Base-by-base conservation (phyloP, 441 rosid species). In the Gossypium schwendimanii region DNA sequence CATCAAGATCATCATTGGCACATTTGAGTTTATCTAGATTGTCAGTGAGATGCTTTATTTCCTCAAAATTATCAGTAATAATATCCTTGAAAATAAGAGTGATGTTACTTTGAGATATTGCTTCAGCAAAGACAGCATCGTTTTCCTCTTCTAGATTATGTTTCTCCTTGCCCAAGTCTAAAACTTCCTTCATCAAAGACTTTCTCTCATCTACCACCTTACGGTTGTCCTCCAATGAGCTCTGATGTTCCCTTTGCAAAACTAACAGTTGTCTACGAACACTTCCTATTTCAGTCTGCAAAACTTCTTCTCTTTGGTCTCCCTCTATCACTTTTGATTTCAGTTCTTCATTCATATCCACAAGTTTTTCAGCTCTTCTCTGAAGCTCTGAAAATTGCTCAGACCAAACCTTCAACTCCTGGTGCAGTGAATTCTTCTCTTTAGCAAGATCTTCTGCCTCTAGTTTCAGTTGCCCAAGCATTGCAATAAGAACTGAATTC, bases 381-480 rank as follows among this genome's bases (percentile, higher is more conserved):
- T 75, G 87, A 72, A 85, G 83, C 76, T 70, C 54, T 15, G 78
- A 69, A 50, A 87, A 77, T 84, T 80, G 83, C 75, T 75, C 80
- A 62, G 79, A 73, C 73, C 71, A 88, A 70, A 72, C 69, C 45
- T 78, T 81, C 76, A 85, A 84, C 75, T 88, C 84, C 76, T 81
- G 83, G 74, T 75, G 81, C 68, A 91, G 83, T 59, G 65, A 72
- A 73, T 74, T 79, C 77, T 84, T 92, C 78, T 86, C 85, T 44
- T 80, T 47, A 69, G 78, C 82, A 73, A 88, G 84, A 80, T 78
- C 78, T 39, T 76, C 83, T 66, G 84, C 83, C 81, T 91, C 96
- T 66, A 77, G 78, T 71, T 87, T 87, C 72, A 85, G 85, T 80
- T 87, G 85, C 79, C 84, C 85, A 74, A 94, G 83, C 78, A 91